Conservation (phyloP, 2,329 filamentous ascomycete genomes). For the Cryphonectria carpinicola region DNA sequence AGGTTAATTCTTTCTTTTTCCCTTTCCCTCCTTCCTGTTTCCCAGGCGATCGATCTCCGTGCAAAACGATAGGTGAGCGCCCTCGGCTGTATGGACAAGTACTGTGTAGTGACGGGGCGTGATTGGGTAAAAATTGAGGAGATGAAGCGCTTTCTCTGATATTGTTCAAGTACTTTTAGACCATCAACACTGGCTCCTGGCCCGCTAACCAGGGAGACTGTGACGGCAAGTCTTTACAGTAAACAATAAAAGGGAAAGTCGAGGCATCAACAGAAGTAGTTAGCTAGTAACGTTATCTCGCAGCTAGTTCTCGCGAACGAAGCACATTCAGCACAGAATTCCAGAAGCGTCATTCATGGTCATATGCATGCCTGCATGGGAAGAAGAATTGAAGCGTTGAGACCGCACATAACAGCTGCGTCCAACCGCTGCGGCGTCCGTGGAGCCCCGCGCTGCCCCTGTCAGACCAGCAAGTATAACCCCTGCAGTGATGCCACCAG, state of each 20-base stretch:
- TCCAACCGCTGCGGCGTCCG: not conserved
- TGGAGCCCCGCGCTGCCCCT: conserved; percentile 9
- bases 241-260: no score
- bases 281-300: not conserved
- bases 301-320: not conserved
- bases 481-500: conserved; percentile 2
- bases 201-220: not conserved
- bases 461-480: not conserved
- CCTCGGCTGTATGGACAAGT: no score
- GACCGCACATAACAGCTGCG: not conserved
- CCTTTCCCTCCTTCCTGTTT: not conserved
- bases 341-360: not conserved
- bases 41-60: not conserved
- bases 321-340: not conserved
- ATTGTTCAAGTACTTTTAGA: not conserved
- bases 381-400: no score
- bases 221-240: not conserved
- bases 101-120: no score
- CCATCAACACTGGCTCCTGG: no score
- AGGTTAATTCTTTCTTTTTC: not conserved
- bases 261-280: not conserved
- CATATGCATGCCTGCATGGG: no score
- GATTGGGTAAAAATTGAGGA: not conserved
- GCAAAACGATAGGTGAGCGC: not conserved
- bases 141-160: not conserved